These are phyloP conservation scores for Sporothrix protearum DNA, from an alignment of 2,329 filamentous ascomycete species.

Conservation along the genomic window DNA sequence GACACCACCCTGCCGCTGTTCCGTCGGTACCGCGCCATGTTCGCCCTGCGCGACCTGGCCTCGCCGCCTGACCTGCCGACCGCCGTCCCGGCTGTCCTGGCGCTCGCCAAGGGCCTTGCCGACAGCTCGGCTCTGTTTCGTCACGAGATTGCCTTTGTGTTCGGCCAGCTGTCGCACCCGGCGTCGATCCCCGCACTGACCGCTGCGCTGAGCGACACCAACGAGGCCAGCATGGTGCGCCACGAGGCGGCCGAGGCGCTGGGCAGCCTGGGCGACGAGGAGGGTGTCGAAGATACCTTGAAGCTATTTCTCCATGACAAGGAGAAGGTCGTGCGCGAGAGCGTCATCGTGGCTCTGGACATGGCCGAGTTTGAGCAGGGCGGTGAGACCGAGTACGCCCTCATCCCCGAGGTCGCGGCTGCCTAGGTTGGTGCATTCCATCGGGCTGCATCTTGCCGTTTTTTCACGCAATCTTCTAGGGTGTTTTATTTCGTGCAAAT, in stretches of 20 bases:
- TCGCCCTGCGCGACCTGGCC: slow-evolving; percentile 88
- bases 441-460: neutral
- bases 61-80: slow-evolving; percentile 89
- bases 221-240: slow-evolving; percentile 92
- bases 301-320: slow-evolving; percentile 82
- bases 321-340: slow-evolving; percentile 90
- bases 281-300: slow-evolving; percentile 83
- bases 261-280: slow-evolving; percentile 87
- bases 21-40: slow-evolving; percentile 95
- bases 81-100: slow-evolving; percentile 79
- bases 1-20: slow-evolving; percentile 79
- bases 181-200: slow-evolving; percentile 92
- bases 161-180: slow-evolving; percentile 91
- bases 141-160: slow-evolving; percentile 97
- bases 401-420: slow-evolving; percentile 63
- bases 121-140: slow-evolving; percentile 91
- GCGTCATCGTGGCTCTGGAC: slow-evolving; percentile 89
- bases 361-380: slow-evolving; percentile 97
- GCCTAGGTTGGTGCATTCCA: neutral
- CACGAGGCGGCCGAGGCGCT: slow-evolving; percentile 97
- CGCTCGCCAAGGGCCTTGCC: slow-evolving; percentile 77
- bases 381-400: slow-evolving; percentile 83
- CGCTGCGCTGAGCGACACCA: slow-evolving; percentile 68
- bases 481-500: neutral
- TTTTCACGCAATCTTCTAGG: neutral